Evolutionary conservation across 495 filamentous ascomycete species (phyloP), one percentile per base, ranked within the genome.

Genomic region (Aspergillus sparsus): DNA sequence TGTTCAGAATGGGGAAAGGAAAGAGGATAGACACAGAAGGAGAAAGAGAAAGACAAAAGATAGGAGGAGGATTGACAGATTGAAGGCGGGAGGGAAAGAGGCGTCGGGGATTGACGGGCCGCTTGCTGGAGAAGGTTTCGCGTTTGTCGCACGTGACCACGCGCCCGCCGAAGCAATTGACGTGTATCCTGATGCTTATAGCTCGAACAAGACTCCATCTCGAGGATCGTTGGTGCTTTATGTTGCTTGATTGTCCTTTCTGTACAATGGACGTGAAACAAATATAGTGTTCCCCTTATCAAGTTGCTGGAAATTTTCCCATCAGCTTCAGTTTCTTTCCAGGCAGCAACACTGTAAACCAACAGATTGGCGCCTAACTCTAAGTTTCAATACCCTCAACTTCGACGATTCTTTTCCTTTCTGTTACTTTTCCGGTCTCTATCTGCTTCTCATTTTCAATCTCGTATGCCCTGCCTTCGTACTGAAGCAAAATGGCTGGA

Each of bases 401-500:
- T 47, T 47, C 27, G n/a, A 9, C 11, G 44, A 16, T 21, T 21
- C 44, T 21, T 47, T 21, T 9, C 18, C 44, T 47, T 21, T 18
- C 39, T 42, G 6, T 16, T 13, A 47, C 11, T 47, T 9, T 21
- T 47, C 9, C 18, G 9, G 9, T 47, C 27, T 10, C 15, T 42
- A 12, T 42, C 9, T 11, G 15, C 15, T 10, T 39, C 6, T 0
- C 6, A 27, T 51, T 37, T 56, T 45, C 31, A 50, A 27, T 18
- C 32, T 37, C 35, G 21, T 27, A 27, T 27, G 21, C 21, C 21
- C 21, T 27, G 21, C 21, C 18, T 18, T 27, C 10, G 31, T 4
- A 21, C n/a, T 27, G 13, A 4, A n/a, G 13, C 11, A 60, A 62
- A 21, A 77, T 77, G 72, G 61, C 71, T 12, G 62, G 46, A 51